Evolutionary conservation across 352 stramenopile species (phyloP).

Genomic region (Phytopythium montanum): DNA sequence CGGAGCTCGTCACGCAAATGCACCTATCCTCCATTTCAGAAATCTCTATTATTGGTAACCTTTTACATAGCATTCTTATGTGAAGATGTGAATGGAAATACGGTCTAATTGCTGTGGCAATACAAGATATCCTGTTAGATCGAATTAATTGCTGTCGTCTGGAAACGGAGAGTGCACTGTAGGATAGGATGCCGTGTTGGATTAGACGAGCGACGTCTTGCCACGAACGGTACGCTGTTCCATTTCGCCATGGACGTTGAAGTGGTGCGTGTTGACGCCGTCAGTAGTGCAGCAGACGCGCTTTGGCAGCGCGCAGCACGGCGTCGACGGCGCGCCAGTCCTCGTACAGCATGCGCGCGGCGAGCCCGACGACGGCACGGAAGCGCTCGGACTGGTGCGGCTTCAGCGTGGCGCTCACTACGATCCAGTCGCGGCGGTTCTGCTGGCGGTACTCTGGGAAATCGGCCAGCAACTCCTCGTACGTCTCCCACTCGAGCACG

Average conservation of each 20-base stretch:
- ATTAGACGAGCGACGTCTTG: background rate
- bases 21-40: too few species aligned
- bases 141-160: too few species aligned
- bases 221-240: too few species aligned
- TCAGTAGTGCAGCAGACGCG: background rate
- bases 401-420: slow-evolving; percentile 62
- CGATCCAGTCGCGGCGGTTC: slow-evolving; percentile 73
- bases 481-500: slow-evolving; percentile 72
- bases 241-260: too few species aligned
- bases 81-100: too few species aligned
- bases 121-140: too few species aligned
- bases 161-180: too few species aligned
- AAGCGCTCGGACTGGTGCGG: slow-evolving; percentile 53
- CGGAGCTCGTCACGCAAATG: background rate
- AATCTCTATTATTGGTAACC: too few species aligned
- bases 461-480: slow-evolving; percentile 60
- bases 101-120: too few species aligned
- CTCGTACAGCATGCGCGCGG: slow-evolving; percentile 53
- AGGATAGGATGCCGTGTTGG: background rate
- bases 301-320: slow-evolving; percentile 69
- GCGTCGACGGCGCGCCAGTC: slow-evolving; percentile 62
- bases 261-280: too few species aligned
- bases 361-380: slow-evolving; percentile 62
- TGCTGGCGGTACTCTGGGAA: slow-evolving; percentile 71
- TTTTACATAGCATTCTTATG: too few species aligned